phyloP scores from a whole-genome alignment of 768 basidiomycete genomes.

The Trametes punicea region DNA sequence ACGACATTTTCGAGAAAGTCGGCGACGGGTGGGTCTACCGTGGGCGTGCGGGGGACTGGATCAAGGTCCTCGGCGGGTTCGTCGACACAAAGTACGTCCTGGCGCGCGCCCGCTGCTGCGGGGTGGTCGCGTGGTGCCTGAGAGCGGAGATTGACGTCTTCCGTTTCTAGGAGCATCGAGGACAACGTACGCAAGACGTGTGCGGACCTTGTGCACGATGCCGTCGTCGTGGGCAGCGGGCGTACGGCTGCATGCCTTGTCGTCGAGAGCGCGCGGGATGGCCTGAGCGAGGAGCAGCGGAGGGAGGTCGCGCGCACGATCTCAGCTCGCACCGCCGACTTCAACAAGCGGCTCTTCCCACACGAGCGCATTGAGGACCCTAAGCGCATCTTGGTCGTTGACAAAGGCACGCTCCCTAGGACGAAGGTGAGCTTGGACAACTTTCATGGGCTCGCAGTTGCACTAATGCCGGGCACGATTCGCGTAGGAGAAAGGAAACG shows the following conservation, averaged over 20 bases:
- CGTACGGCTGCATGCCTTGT: slow-evolving; percentile 16
- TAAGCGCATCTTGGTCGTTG: slow-evolving; percentile 9
- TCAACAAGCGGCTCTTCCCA: slow-evolving; percentile 7
- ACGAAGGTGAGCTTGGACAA: slow-evolving; percentile 3
- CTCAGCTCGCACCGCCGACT: not conserved
- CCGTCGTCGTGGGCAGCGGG: slow-evolving; percentile 22
- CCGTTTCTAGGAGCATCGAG: slow-evolving; percentile 17
- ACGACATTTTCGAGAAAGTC: slow-evolving; percentile 24
- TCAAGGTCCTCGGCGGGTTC: slow-evolving; percentile 20
- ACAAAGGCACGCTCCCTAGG: slow-evolving; percentile 4
- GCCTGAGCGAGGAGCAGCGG: not conserved
- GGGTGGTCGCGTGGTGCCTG: not conserved
- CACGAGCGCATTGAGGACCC: slow-evolving; percentile 16
- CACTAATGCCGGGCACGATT: not conserved
- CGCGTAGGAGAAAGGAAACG: slow-evolving; percentile 6
- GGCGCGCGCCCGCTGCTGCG: not conserved
- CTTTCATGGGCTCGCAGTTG: not conserved
- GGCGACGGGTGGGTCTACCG: slow-evolving; percentile 21
- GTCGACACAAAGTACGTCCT: slow-evolving; percentile 22
- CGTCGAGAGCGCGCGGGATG: slow-evolving; percentile 14
- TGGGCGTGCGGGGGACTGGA: slow-evolving; percentile 25
- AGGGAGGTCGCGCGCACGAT: slow-evolving; percentile 5
- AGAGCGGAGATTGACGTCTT: too few species aligned
- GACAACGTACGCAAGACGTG: slow-evolving; percentile 19
- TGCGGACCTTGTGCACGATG: slow-evolving; percentile 20